Evolutionary conservation across 1,139 yeast species (phyloP), one percentile per base, ranked within the genome.

Genomic region (Scheffersomyces parashehatae): DNA sequence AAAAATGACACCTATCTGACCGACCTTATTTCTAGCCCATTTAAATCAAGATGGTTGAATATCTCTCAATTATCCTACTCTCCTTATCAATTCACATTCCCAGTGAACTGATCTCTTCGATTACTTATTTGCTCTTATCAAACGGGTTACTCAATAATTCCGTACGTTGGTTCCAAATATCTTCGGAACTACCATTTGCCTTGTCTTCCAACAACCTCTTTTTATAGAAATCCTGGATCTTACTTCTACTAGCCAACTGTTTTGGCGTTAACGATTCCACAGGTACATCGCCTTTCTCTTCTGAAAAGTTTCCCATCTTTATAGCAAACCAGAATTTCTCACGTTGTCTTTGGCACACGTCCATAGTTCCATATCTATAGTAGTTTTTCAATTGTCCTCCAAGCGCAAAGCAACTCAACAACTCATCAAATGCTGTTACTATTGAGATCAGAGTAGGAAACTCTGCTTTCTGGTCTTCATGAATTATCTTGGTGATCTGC

Each of bases 341-440:
- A 48, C 88, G 73, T 56, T 88, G 88, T 43, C 76, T 77, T 35
- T 74, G 75, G 65, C 98, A 91, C 46, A 79, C 69, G 44, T 85
- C 82, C 56, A 88, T 77, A 37, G 83, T 79, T 3, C 97, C 97
- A 58, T 83, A 85, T 41, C 97, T 68, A 60, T 91, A 91, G 57
- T 87, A 85, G 62, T 85, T 79, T 50, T 93, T 79, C 28, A 87
- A 68, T 60, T 90, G 97, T 1, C 97, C 97, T 2, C 97, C 97
- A 3, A 90, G 60, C 0, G 97, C 87, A 68, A 88, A 89, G 62
- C 98, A 91, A 40, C 81, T 84, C 39, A 90, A 77, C 31, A 91
- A 70, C 57, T 88, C 96, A 62, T 91, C 96, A 63, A 91, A 83
- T 0, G 95, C 95, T 35, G 91, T 88, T 40, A 85, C 70, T 14